Conservation (phyloP, 208 protist genomes). For the Acanthamoeba triangularis region DNA sequence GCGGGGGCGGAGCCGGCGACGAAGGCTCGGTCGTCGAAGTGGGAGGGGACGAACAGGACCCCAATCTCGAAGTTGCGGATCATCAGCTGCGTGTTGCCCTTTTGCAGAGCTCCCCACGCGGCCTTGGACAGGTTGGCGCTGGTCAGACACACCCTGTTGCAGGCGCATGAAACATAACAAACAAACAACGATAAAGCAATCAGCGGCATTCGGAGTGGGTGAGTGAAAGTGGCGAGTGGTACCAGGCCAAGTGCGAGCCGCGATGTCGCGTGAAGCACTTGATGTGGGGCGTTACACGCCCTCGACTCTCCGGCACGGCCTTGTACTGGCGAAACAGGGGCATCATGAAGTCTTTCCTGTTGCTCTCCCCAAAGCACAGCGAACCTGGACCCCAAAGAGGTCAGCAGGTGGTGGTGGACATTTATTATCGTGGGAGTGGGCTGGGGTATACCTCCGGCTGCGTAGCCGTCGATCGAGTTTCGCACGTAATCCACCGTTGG, state of each 20-base stretch:
- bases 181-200: too few species aligned
- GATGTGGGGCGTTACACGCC: constrained; percentile 41
- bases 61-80: constrained; percentile 72
- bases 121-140: constrained; percentile 69
- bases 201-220: not conserved
- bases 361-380: constrained; percentile 24
- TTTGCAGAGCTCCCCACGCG: constrained; percentile 68
- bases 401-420: too few species aligned
- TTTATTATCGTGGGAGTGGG: too few species aligned
- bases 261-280: constrained; percentile 28
- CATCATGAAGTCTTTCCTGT: constrained; percentile 31
- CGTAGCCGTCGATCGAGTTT: constrained; percentile 65
- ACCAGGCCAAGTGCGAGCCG: constrained; percentile 3
- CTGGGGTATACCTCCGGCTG: not conserved
- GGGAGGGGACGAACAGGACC: constrained; percentile 46
- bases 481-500: constrained; percentile 63
- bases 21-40: not conserved
- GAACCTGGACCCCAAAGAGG: not conserved
- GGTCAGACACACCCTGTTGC: constrained; percentile 32
- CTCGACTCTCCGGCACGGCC: constrained; percentile 23
- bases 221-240: too few species aligned
- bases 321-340: constrained; percentile 27
- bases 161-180: not conserved
- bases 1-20: not conserved
- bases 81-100: constrained; percentile 63